Percentiles rank a stretch among this genome's conserved stretches.
These are phyloP conservation scores for Trichopus zeylanicus DNA, from an alignment of 116 monocot genomes.

Conservation along the genomic window DNA sequence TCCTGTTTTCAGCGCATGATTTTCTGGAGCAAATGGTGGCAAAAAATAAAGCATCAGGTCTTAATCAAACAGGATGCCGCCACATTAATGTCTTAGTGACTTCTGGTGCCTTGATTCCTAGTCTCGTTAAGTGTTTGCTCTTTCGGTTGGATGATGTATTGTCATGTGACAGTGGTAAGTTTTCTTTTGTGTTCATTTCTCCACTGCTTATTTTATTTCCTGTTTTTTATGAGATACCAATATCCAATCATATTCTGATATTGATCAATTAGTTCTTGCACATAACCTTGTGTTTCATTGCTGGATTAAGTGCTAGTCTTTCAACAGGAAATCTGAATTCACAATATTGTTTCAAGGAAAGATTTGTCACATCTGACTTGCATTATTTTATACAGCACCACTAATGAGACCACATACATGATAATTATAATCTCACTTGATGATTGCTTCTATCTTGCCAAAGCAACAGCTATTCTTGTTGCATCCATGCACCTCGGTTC, in stretches of 20 bases:
- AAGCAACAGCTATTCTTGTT: no score
- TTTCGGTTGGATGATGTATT: constrained; percentile 62
- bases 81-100: constrained; percentile 59
- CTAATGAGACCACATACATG: no score
- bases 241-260: neutral
- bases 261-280: no score
- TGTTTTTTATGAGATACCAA: neutral
- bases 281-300: no score
- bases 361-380: no score
- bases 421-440: no score
- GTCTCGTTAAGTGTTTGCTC: constrained; percentile 69
- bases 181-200: constrained; percentile 10
- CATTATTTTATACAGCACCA: no score
- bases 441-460: no score
- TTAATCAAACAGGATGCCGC: constrained; percentile 19
- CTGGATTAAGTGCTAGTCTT: no score
- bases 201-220: neutral
- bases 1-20: constrained; percentile 27
- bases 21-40: constrained; percentile 36
- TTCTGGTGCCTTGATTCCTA: constrained; percentile 63
- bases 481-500: no score
- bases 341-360: no score
- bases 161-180: constrained; percentile 48
- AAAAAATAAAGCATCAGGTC: constrained; percentile 10
- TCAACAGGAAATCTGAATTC: no score